These are phyloP conservation scores for Pelagomonas calceolata DNA, from an alignment of 108 stramenopile species.

Conservation along the genomic window DNA sequence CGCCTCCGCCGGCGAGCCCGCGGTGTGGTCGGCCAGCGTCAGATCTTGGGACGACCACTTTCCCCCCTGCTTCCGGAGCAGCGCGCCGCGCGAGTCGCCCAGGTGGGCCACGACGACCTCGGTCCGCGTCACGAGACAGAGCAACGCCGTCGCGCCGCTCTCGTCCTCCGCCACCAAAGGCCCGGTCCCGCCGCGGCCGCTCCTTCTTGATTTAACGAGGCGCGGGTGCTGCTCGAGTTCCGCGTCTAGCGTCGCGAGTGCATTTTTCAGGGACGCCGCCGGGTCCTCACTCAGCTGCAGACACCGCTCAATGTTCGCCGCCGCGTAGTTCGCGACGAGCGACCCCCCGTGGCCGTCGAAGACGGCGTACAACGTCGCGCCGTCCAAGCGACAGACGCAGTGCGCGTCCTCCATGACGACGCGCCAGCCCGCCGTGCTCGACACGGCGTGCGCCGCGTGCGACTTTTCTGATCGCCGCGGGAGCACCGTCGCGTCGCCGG, in stretches of 20 bases:
- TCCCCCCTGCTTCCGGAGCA: slow-evolving; percentile 26
- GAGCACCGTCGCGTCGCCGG: slow-evolving; percentile 49
- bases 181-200: slow-evolving; percentile 10
- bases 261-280: no score
- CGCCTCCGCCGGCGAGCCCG: no score
- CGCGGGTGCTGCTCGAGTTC: no score
- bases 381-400: slow-evolving; percentile 13
- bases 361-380: slow-evolving; percentile 53
- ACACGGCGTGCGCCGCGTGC: slow-evolving; percentile 30
- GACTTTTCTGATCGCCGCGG: neutral
- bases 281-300: no score
- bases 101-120: slow-evolving; percentile 67
- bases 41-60: no score
- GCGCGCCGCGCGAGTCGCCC: slow-evolving; percentile 75
- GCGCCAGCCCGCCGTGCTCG: slow-evolving; percentile 69
- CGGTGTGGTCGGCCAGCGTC: no score
- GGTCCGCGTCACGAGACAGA: slow-evolving; percentile 47
- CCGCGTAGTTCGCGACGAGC: neutral
- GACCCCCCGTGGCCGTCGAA: slow-evolving; percentile 80
- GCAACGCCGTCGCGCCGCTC: slow-evolving; percentile 47
- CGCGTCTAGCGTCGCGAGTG: no score
- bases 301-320: no score
- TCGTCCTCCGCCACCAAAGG: slow-evolving; percentile 6
- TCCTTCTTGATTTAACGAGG: no score
- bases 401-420: slow-evolving; percentile 79